Percentiles rank a stretch among this genome's conserved stretches.
Conservation (phyloP, 2,329 filamentous ascomycete species). For the Sporothrix mexicana region DNA sequence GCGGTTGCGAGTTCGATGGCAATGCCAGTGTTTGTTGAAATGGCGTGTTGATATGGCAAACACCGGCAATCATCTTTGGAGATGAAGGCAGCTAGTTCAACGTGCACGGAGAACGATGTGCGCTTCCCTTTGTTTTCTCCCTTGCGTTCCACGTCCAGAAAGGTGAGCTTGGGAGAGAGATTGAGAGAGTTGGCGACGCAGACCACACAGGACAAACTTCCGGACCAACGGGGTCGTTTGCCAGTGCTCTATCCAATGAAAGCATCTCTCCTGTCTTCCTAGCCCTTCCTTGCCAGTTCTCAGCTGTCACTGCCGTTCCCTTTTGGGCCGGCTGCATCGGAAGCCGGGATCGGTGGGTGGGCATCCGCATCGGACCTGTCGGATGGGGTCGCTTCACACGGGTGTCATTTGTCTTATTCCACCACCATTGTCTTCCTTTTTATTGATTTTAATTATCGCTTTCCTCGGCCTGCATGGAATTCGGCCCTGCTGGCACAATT, state of each 20-base stretch:
- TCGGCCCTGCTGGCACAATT: not conserved
- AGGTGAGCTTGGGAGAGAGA: not conserved
- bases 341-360: not conserved
- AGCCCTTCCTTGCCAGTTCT: too few species aligned
- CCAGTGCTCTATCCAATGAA: not conserved
- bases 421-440: not conserved
- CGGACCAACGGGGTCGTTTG: not conserved
- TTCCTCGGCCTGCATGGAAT: not conserved
- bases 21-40: not conserved
- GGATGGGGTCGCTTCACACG: not conserved
- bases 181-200: not conserved
- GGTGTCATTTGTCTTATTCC: not conserved
- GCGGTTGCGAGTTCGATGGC: not conserved
- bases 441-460: not conserved
- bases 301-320: not conserved
- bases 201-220: not conserved
- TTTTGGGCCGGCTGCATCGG: conserved; percentile 15
- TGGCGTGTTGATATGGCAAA: not conserved
- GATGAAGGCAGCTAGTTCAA: too few species aligned
- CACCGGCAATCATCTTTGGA: too few species aligned
- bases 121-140: not conserved
- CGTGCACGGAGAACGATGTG: too few species aligned
- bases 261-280: not conserved
- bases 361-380: not conserved
- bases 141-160: not conserved